Percentiles rank a stretch among this genome's conserved stretches.
Conservation (phyloP, 495 filamentous ascomycete species). For the Penicillium parvum region DNA sequence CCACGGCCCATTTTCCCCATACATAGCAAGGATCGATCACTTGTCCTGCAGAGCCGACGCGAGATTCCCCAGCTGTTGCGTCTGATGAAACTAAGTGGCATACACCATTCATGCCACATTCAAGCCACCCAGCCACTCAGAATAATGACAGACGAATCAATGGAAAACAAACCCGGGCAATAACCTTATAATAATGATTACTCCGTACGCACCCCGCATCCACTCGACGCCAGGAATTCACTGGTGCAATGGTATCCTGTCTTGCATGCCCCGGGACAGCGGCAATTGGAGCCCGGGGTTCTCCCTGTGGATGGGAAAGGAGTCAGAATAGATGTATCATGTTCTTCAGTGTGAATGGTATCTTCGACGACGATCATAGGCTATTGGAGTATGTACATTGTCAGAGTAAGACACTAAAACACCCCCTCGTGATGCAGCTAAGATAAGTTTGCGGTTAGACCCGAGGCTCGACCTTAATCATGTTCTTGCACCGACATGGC, state of each 20-base stretch:
- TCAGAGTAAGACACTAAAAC: too few species aligned
- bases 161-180: neutral
- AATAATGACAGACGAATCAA: neutral
- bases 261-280: constrained; percentile 14
- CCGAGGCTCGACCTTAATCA: too few species aligned
- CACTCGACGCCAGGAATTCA: constrained; percentile 11
- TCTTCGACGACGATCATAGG: constrained; percentile 3
- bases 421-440: too few species aligned
- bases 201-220: constrained; percentile 11
- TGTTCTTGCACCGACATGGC: too few species aligned
- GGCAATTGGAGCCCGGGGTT: constrained; percentile 9
- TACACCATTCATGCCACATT: neutral
- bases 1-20: constrained; percentile 3
- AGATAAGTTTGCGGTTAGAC: too few species aligned
- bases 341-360: neutral
- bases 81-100: constrained; percentile 3
- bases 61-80: neutral
- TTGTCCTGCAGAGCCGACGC: neutral
- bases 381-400: constrained; percentile 6
- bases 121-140: constrained; percentile 6
- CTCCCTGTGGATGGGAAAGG: constrained; percentile 5
- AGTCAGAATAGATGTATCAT: constrained; percentile 13
- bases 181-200: too few species aligned
- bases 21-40: too few species aligned
- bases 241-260: constrained; percentile 12